Evolutionary conservation across 176 grass and related monocot species (phyloP).

Genomic region (Pontederia crassipes): DNA sequence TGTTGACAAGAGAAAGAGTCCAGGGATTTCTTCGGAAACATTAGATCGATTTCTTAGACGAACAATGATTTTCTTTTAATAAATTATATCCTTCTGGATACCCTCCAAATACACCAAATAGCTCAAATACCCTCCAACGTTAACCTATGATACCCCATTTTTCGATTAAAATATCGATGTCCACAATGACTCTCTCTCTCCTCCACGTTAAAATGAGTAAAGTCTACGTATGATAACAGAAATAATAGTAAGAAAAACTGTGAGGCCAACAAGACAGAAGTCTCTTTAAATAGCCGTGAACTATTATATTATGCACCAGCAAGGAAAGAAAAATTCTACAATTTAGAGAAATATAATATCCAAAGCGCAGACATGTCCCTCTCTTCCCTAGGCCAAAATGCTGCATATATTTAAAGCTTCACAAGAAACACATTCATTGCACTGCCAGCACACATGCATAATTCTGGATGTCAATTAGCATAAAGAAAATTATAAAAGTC

Average conservation of each 20-base stretch:
- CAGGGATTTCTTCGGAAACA: too few species aligned
- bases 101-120: too few species aligned
- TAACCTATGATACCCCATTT: too few species aligned
- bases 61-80: too few species aligned
- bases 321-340: neutral
- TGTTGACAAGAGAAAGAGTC: too few species aligned
- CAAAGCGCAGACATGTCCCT: neutral
- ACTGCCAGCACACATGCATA: conserved; percentile 14
- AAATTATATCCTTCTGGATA: too few species aligned
- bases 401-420: conserved; percentile 2
- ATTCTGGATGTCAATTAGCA: conserved; percentile 5
- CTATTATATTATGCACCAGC: neutral
- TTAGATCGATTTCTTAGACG: too few species aligned
- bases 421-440: conserved; percentile 7
- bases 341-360: neutral
- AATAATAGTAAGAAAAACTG: neutral
- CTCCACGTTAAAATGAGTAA: too few species aligned
- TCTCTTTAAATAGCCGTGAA: too few species aligned
- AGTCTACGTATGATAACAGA: conserved; percentile 18
- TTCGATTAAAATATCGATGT: too few species aligned
- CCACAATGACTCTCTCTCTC: too few species aligned
- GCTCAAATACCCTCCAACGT: too few species aligned
- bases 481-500: neutral
- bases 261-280: conserved; percentile 4
- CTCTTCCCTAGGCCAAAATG: neutral